These are phyloP conservation scores for Termitomyces sp. DNA, from an alignment of 768 basidiomycete species.

Conservation along the genomic window DNA sequence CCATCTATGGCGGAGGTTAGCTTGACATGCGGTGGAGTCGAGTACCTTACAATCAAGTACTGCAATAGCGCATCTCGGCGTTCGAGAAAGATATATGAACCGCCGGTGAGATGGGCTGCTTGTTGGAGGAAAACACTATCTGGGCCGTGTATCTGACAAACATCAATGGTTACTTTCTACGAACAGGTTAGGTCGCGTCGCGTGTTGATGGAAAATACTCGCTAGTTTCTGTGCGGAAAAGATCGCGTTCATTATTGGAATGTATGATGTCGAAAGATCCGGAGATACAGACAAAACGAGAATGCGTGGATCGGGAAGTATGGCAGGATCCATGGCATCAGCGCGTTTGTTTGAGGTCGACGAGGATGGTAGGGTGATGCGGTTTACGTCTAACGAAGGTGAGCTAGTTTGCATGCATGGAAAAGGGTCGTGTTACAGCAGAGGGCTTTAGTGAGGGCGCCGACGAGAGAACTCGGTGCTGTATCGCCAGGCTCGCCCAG, in stretches of 20 bases:
- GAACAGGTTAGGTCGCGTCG: not conserved
- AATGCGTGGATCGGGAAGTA: slow-evolving; percentile 38
- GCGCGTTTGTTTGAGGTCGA: slow-evolving; percentile 28
- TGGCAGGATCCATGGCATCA: slow-evolving; percentile 28
- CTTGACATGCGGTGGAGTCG: slow-evolving; percentile 4
- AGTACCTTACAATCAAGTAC: slow-evolving; percentile 66
- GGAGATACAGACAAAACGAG: slow-evolving; percentile 89
- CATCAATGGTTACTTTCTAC: slow-evolving; percentile 96
- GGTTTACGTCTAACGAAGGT: slow-evolving; percentile 37
- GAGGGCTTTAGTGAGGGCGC: slow-evolving; percentile 87
- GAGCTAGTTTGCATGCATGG: not conserved
- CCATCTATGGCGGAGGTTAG: slow-evolving; percentile 57
- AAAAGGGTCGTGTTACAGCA: slow-evolving; percentile 61
- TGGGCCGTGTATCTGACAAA: slow-evolving; percentile 86
- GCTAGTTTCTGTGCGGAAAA: slow-evolving; percentile 98
- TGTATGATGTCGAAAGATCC: slow-evolving; percentile 87
- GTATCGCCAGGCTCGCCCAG: slow-evolving; percentile 48
- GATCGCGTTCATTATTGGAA: slow-evolving; percentile 98
- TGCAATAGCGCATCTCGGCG: slow-evolving; percentile 87
- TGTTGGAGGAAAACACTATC: slow-evolving; percentile 97
- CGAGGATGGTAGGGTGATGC: slow-evolving; percentile 31
- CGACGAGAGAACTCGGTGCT: slow-evolving; percentile 75
- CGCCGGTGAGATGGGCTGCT: slow-evolving; percentile 92
- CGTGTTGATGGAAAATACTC: slow-evolving; percentile 23
- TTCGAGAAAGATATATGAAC: slow-evolving; percentile 86